phyloP scores from a whole-genome alignment of 768 basidiomycete genomes.

The Rhodotorula paludigena region DNA sequence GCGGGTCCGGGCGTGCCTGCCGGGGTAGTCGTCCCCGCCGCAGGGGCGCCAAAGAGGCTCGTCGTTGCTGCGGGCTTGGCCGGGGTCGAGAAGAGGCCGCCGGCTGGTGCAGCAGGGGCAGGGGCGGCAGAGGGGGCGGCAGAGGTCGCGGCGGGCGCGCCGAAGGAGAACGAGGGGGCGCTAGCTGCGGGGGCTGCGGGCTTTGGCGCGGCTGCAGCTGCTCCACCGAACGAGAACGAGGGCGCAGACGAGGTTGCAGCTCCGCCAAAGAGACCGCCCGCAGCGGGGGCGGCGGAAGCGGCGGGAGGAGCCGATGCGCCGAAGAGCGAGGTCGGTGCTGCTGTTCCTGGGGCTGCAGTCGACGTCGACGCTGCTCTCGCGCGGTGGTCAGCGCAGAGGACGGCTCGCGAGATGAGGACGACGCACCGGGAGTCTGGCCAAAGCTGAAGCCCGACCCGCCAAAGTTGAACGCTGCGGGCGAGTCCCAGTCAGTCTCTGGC shows the following conservation, averaged over 20 bases:
- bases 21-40: neutral
- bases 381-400: neutral
- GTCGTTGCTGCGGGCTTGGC: conserved; percentile 15
- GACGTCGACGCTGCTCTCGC: conserved; percentile 16
- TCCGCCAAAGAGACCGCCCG: neutral
- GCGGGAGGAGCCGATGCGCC: neutral
- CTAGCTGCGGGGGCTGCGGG: neutral
- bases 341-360: neutral
- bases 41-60: neutral
- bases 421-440: conserved; percentile 20
- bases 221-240: neutral
- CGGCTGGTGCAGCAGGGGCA: conserved; percentile 1
- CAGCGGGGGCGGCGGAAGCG: neutral
- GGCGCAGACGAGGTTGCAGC: neutral
- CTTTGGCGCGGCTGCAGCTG: neutral
- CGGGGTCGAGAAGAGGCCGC: conserved; percentile 31
- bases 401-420: neutral
- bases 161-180: conserved; percentile 7
- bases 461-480: conserved; percentile 32
- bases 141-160: conserved; percentile 20
- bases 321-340: neutral
- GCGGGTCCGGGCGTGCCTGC: conserved; percentile 3
- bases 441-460: conserved; percentile 28
- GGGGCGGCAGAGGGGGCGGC: neutral
- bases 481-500: neutral